phyloP scores from a whole-genome alignment of 2,329 filamentous ascomycete species.

The Basipetospora chlamydospora region DNA sequence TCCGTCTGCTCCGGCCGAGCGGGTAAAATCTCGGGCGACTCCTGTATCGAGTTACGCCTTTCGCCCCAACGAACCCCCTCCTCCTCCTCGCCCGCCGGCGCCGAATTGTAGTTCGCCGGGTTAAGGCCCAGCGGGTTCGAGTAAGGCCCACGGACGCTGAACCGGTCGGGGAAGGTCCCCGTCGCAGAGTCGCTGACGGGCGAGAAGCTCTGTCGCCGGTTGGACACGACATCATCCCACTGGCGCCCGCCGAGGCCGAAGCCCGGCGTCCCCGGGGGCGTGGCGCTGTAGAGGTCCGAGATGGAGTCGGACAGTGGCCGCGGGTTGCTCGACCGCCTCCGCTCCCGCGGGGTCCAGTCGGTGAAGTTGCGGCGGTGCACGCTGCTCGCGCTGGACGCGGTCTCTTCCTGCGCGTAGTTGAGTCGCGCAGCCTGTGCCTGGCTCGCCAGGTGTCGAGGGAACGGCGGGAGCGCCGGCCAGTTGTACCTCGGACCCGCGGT shows the following conservation, averaged over 20 bases:
- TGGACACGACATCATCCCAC: background rate
- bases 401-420: no score
- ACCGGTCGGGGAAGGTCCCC: conserved; percentile 1
- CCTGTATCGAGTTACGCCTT: background rate
- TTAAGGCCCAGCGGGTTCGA: conserved; percentile 3
- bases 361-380: no score
- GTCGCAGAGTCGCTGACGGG: conserved; percentile 4
- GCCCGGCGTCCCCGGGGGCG: background rate
- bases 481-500: background rate
- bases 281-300: background rate
- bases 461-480: background rate
- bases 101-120: background rate
- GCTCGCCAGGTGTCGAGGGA: background rate
- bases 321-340: background rate
- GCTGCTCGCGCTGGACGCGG: no score
- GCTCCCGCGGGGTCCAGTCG: no score
- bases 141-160: conserved; percentile 1
- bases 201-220: background rate
- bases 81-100: no score
- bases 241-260: background rate
- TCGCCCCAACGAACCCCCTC: no score
- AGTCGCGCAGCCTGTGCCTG: no score
- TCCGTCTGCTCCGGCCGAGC: background rate
- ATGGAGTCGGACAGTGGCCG: background rate
- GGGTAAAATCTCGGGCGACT: no score